phyloP scores from a whole-genome alignment of 257 asterid genomes.

The Nicotiana benthamiana region DNA sequence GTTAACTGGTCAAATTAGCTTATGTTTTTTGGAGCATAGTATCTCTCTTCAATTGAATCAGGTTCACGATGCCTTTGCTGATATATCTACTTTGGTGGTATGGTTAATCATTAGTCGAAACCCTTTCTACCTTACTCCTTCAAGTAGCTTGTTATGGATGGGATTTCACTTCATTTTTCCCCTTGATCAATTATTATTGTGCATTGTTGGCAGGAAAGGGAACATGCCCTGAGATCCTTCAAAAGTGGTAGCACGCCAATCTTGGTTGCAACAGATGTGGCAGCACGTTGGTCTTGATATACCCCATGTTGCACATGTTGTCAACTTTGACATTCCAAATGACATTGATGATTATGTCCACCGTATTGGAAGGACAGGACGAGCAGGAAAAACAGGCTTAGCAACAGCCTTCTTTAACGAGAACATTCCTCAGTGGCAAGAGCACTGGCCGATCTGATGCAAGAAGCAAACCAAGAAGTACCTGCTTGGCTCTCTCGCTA shows the following conservation, averaged over 20 bases:
- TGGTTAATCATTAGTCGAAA: neutral
- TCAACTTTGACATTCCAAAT: constrained; percentile 89
- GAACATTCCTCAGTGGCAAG: constrained; percentile 61
- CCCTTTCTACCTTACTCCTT: neutral
- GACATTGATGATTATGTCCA: constrained; percentile 92
- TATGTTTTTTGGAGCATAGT: neutral
- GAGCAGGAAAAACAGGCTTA: constrained; percentile 84
- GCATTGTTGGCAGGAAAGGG: constrained; percentile 61
- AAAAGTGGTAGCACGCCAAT: constrained; percentile 82
- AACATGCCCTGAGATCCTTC: constrained; percentile 77
- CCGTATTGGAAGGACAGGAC: constrained; percentile 92
- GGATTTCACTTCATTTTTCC: neutral
- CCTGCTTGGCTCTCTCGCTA: constrained; percentile 11
- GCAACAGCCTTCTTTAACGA: constrained; percentile 94
- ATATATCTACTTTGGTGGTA: neutral
- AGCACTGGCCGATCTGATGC: constrained; percentile 78
- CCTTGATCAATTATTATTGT: neutral
- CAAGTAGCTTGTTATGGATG: neutral
- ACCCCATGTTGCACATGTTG: constrained; percentile 93
- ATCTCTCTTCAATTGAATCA: neutral
- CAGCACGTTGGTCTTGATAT: constrained; percentile 96
- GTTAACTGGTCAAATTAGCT: neutral
- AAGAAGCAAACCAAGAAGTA: constrained; percentile 40
- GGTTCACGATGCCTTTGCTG: neutral
- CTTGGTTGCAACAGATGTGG: constrained; percentile 89